Conservation (phyloP, 176 grass and related monocot species). For the Musa beccarii region DNA sequence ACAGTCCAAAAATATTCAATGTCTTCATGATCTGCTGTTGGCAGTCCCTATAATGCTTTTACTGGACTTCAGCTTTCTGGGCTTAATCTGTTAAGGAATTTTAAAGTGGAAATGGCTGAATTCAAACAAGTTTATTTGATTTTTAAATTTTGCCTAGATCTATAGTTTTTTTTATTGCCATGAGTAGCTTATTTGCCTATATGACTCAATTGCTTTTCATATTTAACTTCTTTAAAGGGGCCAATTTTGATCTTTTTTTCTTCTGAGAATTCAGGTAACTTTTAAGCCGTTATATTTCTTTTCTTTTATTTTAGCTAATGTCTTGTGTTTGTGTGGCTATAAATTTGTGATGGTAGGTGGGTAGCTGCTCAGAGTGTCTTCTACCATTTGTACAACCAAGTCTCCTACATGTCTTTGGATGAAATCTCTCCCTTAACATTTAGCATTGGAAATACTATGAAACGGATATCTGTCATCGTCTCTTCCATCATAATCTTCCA, state of each 20-base stretch:
- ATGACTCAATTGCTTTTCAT: too few species aligned
- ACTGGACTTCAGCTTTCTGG: background rate
- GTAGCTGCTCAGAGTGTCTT: slow-evolving; percentile 1
- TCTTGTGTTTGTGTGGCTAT: background rate
- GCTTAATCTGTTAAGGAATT: background rate
- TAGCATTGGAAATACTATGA: slow-evolving; percentile 7
- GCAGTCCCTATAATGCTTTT: background rate
- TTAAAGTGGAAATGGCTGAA: background rate
- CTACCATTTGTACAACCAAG: slow-evolving; percentile 13
- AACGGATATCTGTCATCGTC: slow-evolving; percentile 4
- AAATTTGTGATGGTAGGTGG: slow-evolving; percentile 8
- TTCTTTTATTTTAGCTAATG: background rate
- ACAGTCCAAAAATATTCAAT: background rate
- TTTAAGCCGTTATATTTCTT: background rate
- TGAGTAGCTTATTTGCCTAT: background rate
- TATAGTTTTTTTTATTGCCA: background rate
- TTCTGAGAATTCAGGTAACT: background rate
- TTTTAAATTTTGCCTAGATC: background rate
- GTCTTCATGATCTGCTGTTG: background rate
- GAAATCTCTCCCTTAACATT: slow-evolving; percentile 6
- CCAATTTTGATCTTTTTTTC: background rate
- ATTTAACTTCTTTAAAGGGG: background rate
- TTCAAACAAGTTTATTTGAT: background rate
- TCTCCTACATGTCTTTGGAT: slow-evolving; percentile 10
- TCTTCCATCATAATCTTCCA: slow-evolving; percentile 11